Conservation (phyloP, 805 yeast genomes). For the Ogataea pilisensis region DNA sequence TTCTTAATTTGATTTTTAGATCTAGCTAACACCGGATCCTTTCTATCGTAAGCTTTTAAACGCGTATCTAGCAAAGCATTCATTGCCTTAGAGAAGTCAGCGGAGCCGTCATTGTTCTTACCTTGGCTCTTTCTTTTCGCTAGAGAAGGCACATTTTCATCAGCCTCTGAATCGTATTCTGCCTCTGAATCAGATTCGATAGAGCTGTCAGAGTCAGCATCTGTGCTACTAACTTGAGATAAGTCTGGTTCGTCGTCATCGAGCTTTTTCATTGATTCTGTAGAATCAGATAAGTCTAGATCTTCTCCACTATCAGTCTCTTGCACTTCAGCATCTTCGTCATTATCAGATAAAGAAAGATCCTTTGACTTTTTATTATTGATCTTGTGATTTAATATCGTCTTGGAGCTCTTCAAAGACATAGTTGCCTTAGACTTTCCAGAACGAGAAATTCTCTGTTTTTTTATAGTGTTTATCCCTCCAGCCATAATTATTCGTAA, state of each 20-base stretch:
- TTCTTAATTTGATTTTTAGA: constrained; percentile 65
- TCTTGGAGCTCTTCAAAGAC: background rate
- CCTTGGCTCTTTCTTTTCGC: constrained; percentile 44
- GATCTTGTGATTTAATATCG: too few relatives aligned
- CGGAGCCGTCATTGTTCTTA: constrained; percentile 67
- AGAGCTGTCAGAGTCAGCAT: too few relatives aligned
- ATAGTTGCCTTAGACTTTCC: background rate
- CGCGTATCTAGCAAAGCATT: constrained; percentile 79
- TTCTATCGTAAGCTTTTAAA: constrained; percentile 82
- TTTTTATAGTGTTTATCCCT: constrained; percentile 1
- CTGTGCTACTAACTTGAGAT: too few relatives aligned
- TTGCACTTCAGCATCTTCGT: too few relatives aligned
- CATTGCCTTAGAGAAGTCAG: constrained; percentile 76
- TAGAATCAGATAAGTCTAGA: too few relatives aligned
- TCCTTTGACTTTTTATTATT: too few relatives aligned
- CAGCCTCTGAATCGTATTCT: constrained; percentile 16
- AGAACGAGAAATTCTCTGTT: background rate
- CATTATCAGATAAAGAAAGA: too few relatives aligned
- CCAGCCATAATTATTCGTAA: too few relatives aligned
- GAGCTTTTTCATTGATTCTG: too few relatives aligned
- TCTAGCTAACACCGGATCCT: constrained; percentile 88
- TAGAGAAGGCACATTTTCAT: constrained; percentile 31
- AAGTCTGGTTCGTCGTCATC: too few relatives aligned
- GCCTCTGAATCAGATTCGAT: background rate
- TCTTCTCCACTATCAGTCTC: too few relatives aligned